phyloP scores from a whole-genome alignment of 2,329 filamentous ascomycete genomes.

The Parastagonospora nodorum region DNA sequence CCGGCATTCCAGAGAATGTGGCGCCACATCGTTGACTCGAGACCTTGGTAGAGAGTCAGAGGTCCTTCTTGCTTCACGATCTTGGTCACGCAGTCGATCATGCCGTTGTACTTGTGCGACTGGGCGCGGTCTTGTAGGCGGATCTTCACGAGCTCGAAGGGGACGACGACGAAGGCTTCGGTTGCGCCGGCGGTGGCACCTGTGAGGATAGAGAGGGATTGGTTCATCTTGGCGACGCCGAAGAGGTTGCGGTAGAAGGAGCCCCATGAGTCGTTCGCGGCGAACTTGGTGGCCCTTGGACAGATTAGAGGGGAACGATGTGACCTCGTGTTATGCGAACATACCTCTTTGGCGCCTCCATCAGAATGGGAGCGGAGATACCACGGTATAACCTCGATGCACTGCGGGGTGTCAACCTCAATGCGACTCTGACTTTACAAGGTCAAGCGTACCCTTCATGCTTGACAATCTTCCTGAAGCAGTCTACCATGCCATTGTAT shows the following conservation, averaged over 20 bases:
- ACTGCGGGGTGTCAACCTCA: constrained; percentile 52
- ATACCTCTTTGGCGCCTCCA: constrained; percentile 88
- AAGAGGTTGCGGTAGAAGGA: constrained; percentile 89
- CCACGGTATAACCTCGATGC: constrained; percentile 92
- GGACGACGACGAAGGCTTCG: constrained; percentile 95
- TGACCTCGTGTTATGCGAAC: neutral
- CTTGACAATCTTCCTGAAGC: constrained; percentile 95
- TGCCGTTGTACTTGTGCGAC: constrained; percentile 83
- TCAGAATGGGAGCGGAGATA: constrained; percentile 92
- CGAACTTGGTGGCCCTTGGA: constrained; percentile 89
- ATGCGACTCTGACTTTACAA: neutral
- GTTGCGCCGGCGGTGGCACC: constrained; percentile 94
- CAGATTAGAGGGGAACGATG: constrained; percentile 4
- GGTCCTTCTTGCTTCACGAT: constrained; percentile 82
- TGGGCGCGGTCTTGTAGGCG: constrained; percentile 94
- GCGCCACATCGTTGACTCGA: constrained; percentile 96
- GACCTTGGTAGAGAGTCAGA: constrained; percentile 91
- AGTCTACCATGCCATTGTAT: constrained; percentile 98
- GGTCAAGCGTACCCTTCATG: constrained; percentile 77
- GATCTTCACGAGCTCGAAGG: constrained; percentile 98
- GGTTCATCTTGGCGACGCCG: constrained; percentile 84
- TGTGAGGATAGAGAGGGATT: constrained; percentile 88
- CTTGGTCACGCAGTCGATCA: constrained; percentile 79
- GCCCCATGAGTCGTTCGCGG: constrained; percentile 98
- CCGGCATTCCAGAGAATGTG: constrained; percentile 94